These are phyloP conservation scores for Pseudogymnoascus pannorum DNA, from an alignment of 2,329 filamentous ascomycete species.

Conservation along the genomic window DNA sequence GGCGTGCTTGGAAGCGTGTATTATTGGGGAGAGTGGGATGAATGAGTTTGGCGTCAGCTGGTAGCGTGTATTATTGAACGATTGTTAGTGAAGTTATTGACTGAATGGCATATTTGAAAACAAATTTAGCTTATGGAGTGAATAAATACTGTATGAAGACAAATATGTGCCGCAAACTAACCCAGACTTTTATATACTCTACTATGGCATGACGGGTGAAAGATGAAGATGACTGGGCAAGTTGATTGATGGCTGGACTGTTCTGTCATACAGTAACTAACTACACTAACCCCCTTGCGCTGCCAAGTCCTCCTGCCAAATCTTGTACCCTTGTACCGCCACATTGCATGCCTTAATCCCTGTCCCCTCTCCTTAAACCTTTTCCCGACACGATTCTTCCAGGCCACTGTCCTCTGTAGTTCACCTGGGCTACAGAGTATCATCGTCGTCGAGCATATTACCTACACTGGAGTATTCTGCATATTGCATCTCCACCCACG, in stretches of 20 bases:
- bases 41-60: not conserved
- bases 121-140: not conserved
- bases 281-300: not conserved
- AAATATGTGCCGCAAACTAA: not conserved
- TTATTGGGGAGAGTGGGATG: not conserved
- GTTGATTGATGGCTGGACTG: not conserved
- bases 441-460: not conserved
- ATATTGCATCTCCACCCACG: not conserved
- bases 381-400: slow-evolving; percentile 6
- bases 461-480: not conserved
- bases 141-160: not conserved
- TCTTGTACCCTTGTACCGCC: not conserved
- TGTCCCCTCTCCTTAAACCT: slow-evolving; percentile 8
- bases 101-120: not conserved
- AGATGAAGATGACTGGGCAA: too few relatives aligned
- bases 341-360: slow-evolving; percentile 2
- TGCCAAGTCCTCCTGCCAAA: not conserved
- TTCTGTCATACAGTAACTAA: not conserved
- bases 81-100: slow-evolving; percentile 4
- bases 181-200: not conserved
- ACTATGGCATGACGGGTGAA: not conserved
- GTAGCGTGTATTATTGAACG: slow-evolving; percentile 5
- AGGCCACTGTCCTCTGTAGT: not conserved
- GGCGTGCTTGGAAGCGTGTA: not conserved
- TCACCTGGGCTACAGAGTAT: not conserved